phyloP scores from a whole-genome alignment of 2,329 filamentous ascomycete genomes.

The Xylariaceae sp. region DNA sequence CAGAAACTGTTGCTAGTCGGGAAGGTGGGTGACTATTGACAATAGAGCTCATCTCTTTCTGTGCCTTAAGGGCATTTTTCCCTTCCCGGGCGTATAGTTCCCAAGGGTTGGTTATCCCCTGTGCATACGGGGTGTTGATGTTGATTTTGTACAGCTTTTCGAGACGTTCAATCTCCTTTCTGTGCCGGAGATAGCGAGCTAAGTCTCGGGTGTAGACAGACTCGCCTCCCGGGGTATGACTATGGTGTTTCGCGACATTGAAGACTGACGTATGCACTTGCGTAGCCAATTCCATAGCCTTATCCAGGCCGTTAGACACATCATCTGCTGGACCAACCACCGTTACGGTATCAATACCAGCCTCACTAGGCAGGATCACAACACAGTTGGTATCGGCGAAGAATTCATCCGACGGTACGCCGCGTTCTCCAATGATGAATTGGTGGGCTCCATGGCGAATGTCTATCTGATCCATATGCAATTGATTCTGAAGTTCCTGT shows the following conservation, averaged over 20 bases:
- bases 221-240: constrained; percentile 72
- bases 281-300: constrained; percentile 85
- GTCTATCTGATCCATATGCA: constrained; percentile 78
- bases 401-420: constrained; percentile 82
- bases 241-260: constrained; percentile 81
- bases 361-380: constrained; percentile 77
- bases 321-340: constrained; percentile 80
- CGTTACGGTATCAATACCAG: constrained; percentile 82
- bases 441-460: constrained; percentile 90
- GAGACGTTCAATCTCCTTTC: constrained; percentile 80
- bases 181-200: constrained; percentile 84
- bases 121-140: constrained; percentile 78
- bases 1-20: constrained; percentile 68
- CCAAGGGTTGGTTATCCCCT: constrained; percentile 77
- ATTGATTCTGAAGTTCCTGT: constrained; percentile 74
- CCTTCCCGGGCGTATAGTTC: constrained; percentile 86
- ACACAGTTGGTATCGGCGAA: constrained; percentile 89
- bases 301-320: constrained; percentile 77
- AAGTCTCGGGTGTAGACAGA: constrained; percentile 83
- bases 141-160: constrained; percentile 83
- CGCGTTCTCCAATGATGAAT: constrained; percentile 89
- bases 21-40: constrained; percentile 76
- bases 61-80: constrained; percentile 79
- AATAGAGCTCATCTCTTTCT: constrained; percentile 75
- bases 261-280: constrained; percentile 85